phyloP scores from a whole-genome alignment of 2,329 filamentous ascomycete genomes.

The Tolypocladium amazonense region DNA sequence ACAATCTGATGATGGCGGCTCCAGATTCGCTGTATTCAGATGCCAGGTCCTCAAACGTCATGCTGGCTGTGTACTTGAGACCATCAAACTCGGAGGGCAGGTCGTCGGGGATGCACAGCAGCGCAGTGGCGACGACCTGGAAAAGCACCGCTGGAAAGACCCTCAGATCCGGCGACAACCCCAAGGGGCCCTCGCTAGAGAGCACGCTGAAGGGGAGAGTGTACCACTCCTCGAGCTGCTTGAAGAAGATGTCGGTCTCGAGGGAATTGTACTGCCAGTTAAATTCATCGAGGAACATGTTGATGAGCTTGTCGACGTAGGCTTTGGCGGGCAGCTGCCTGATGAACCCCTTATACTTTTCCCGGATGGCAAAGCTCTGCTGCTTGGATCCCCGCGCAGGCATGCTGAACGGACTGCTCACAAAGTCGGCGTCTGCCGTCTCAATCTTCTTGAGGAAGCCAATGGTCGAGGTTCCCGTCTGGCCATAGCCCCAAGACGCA shows the following conservation, averaged over 20 bases:
- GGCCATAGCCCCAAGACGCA: constrained; percentile 44
- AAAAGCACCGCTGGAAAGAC: constrained; percentile 51
- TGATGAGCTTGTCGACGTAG: constrained; percentile 43
- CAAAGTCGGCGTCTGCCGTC: constrained; percentile 23
- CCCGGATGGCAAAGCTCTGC: constrained; percentile 28
- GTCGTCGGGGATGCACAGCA: constrained; percentile 40
- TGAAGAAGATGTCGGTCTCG: constrained; percentile 40
- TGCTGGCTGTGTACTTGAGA: constrained; percentile 47
- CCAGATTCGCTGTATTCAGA: constrained; percentile 51
- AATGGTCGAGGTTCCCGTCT: constrained; percentile 39
- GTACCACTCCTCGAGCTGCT: constrained; percentile 44
- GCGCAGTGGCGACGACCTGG: constrained; percentile 42
- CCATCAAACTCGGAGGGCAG: constrained; percentile 39
- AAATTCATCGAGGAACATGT: constrained; percentile 44
- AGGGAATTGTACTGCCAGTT: constrained; percentile 50
- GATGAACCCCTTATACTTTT: constrained; percentile 48
- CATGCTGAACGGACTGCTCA: constrained; percentile 6
- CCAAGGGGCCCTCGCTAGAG: constrained; percentile 36
- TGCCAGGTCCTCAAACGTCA: constrained; percentile 51
- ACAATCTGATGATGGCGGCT: constrained; percentile 37
- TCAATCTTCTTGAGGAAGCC: constrained; percentile 46
- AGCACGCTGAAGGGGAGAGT: constrained; percentile 40
- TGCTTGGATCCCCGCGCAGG: constrained; percentile 10
- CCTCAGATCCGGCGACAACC: constrained; percentile 38
- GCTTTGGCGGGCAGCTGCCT: constrained; percentile 44